These are phyloP conservation scores for Candida stauntonica DNA, from an alignment of 805 yeast species.

Conservation along the genomic window DNA sequence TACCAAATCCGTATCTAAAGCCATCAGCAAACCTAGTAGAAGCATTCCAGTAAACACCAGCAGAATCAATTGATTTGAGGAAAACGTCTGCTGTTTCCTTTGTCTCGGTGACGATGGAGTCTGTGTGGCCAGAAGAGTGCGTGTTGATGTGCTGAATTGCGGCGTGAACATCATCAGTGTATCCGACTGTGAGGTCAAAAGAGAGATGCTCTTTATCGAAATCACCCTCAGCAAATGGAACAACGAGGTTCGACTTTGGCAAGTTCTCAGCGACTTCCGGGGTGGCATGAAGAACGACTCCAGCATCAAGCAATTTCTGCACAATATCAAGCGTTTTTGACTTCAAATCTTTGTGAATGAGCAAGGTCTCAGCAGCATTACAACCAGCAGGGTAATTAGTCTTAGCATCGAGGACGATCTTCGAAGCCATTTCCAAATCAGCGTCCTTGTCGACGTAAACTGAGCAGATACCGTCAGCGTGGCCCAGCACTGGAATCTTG, in stretches of 20 bases:
- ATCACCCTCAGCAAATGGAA: constrained; percentile 57
- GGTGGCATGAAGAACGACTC: constrained; percentile 72
- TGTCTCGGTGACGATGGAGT: constrained; percentile 78
- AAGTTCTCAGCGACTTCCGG: constrained; percentile 38
- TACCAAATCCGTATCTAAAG: constrained; percentile 96
- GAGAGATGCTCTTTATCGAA: constrained; percentile 83
- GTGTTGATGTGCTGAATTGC: constrained; percentile 85
- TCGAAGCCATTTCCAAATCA: constrained; percentile 70
- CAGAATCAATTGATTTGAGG: constrained; percentile 82
- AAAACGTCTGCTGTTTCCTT: constrained; percentile 69
- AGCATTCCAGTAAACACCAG: constrained; percentile 98
- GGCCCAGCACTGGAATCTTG: constrained; percentile 95
- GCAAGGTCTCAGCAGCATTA: constrained; percentile 87
- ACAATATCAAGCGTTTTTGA: constrained; percentile 34
- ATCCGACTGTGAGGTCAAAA: constrained; percentile 71
- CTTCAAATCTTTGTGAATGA: constrained; percentile 48
- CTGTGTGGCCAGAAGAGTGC: constrained; percentile 97
- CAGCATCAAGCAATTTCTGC: constrained; percentile 49
- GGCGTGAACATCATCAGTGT: constrained; percentile 52
- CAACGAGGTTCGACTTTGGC: constrained; percentile 26
- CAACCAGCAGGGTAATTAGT: constrained; percentile 99
- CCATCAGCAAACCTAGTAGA: constrained; percentile 98
- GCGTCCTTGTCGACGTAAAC: constrained; percentile 77
- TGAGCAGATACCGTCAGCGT: constrained; percentile 97
- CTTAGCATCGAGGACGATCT: constrained; percentile 79